A percentile compares a stretch with the other conserved stretches of the same genome.
phyloP scores from a whole-genome alignment of 2,329 filamentous ascomycete genomes.

The Elsinoe batatas region DNA sequence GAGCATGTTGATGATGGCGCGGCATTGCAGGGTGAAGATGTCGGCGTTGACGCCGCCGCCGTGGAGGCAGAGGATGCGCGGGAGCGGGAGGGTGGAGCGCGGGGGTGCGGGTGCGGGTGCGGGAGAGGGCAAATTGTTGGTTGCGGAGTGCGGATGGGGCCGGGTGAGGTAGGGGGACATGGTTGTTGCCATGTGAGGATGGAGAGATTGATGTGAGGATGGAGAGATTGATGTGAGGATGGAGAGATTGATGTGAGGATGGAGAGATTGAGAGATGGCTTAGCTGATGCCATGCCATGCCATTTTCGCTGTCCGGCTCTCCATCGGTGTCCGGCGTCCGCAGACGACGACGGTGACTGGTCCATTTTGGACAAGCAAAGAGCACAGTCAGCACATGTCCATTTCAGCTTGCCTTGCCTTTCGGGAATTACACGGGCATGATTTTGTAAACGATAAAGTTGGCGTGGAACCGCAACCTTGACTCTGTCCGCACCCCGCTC shows the following conservation, averaged over 20 bases:
- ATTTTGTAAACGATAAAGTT: background rate
- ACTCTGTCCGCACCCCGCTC: no score
- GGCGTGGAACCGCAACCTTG: background rate
- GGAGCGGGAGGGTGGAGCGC: conserved; percentile 26
- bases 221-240: background rate
- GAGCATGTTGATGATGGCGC: conserved; percentile 44
- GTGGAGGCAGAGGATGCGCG: conserved; percentile 71
- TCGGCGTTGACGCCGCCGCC: conserved; percentile 64
- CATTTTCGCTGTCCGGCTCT: conserved; percentile 10
- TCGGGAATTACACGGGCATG: conserved; percentile 11
- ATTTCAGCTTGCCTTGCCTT: no score
- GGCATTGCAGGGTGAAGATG: conserved; percentile 60
- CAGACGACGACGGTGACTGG: background rate
- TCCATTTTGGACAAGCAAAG: background rate
- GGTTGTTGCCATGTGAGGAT: background rate
- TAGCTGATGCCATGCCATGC: background rate
- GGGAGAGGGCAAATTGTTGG: background rate
- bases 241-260: background rate
- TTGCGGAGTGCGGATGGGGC: background rate
- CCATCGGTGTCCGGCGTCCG: conserved; percentile 11
- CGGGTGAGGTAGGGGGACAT: conserved; percentile 1
- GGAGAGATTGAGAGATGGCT: background rate
- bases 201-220: background rate
- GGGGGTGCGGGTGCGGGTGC: background rate
- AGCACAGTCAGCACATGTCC: background rate